Conservation (phyloP, 164 flowering plant species). For the Annona cherimola region DNA sequence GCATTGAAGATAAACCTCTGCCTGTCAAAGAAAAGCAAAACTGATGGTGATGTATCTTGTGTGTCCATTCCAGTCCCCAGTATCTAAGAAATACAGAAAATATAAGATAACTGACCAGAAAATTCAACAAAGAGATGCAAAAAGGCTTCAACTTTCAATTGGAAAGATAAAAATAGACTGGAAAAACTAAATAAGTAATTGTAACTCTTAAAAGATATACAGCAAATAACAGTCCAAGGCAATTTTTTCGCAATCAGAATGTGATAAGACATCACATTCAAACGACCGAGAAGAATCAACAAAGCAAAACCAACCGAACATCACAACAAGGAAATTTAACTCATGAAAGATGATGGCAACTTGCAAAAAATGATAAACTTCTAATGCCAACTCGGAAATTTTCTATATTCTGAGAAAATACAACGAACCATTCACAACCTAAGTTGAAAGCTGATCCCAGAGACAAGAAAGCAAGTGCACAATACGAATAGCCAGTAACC, state of each 20-base stretch:
- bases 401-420: neutral
- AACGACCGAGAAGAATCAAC: no score
- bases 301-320: no score
- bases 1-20: constrained; percentile 95
- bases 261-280: no score
- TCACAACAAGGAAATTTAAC: no score
- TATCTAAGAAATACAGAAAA: constrained; percentile 39
- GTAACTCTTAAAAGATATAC: no score
- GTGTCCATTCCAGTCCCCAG: constrained; percentile 99
- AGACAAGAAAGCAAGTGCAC: neutral
- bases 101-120: neutral
- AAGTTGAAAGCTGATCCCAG: neutral
- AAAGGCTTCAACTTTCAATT: no score
- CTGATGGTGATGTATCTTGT: constrained; percentile 91
- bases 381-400: neutral
- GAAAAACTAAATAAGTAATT: no score
- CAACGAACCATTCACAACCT: neutral
- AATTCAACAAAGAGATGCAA: no score
- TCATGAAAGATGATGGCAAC: no score
- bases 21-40: constrained; percentile 88
- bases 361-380: no score
- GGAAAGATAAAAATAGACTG: no score
- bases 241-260: neutral
- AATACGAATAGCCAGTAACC: neutral
- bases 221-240: neutral